Evolutionary conservation across 2,329 filamentous ascomycete genomes (phyloP).

Genomic region (Apiospora pterosperma): DNA sequence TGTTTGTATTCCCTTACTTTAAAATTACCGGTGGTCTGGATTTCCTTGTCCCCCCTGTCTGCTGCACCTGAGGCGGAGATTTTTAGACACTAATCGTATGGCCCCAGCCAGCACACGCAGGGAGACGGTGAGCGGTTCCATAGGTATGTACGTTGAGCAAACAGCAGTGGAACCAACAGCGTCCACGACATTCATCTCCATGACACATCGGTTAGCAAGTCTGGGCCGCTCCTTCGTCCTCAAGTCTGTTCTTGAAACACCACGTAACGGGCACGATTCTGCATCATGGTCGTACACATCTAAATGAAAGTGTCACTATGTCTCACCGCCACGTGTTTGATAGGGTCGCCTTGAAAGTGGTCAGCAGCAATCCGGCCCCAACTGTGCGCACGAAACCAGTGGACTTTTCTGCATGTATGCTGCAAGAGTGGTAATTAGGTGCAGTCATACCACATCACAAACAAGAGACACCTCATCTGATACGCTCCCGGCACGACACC

Average conservation of each 20-base stretch:
- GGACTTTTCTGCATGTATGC: neutral
- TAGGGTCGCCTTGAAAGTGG: neutral
- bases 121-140: constrained; percentile 2
- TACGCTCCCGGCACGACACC: neutral
- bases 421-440: neutral
- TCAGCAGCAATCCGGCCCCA: neutral
- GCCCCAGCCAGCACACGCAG: neutral
- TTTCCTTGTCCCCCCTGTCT: neutral
- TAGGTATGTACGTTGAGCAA: neutral
- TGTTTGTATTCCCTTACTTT: neutral
- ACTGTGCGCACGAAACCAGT: neutral
- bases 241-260: neutral
- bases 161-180: neutral
- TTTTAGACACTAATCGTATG: neutral
- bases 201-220: neutral
- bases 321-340: constrained; percentile 1
- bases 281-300: neutral
- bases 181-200: neutral
- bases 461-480: neutral
- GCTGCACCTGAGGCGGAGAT: neutral
- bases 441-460: neutral
- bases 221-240: neutral
- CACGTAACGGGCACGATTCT: neutral
- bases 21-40: neutral
- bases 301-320: neutral